phyloP scores from a whole-genome alignment of 495 filamentous ascomycete species.

The Hyphodiscus hymeniophilus region DNA sequence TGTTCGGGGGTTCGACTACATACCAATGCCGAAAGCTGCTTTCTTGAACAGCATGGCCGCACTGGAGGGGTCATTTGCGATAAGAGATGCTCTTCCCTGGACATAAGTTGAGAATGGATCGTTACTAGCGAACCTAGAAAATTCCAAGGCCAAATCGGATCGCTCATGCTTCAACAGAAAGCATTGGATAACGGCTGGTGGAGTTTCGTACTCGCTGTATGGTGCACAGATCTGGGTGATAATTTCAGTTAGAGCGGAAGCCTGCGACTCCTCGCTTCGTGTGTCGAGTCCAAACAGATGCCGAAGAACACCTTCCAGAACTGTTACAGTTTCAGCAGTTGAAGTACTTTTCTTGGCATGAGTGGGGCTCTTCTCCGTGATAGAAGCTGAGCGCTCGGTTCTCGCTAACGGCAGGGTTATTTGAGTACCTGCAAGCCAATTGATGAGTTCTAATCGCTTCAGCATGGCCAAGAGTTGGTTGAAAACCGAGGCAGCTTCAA shows the following conservation, averaged over 20 bases:
- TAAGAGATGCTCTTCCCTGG: conserved; percentile 71
- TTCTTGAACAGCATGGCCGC: conserved; percentile 75
- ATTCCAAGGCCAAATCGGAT: conserved; percentile 66
- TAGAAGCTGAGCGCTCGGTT: conserved; percentile 25
- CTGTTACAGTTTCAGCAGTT: conserved; percentile 35
- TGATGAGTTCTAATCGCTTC: conserved; percentile 65
- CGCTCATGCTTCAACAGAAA: conserved; percentile 60
- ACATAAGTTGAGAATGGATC: conserved; percentile 75
- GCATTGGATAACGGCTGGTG: conserved; percentile 53
- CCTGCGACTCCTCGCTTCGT: conserved; percentile 31
- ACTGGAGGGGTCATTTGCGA: conserved; percentile 58
- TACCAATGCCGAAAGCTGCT: conserved; percentile 75
- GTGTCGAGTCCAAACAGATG: conserved; percentile 41
- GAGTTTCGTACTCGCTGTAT: conserved; percentile 40
- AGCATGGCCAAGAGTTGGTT: conserved; percentile 56
- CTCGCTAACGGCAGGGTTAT: conserved; percentile 32
- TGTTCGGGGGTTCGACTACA: conserved; percentile 24
- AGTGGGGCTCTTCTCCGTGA: conserved; percentile 16
- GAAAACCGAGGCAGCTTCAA: conserved; percentile 63
- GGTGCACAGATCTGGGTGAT: conserved; percentile 33
- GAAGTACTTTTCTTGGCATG: conserved; percentile 27
- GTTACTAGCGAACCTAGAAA: conserved; percentile 57
- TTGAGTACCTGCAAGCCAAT: conserved; percentile 66
- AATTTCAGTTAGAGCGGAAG: conserved; percentile 45
- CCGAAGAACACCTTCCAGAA: conserved; percentile 39